These are phyloP conservation scores for Pseudomicrostroma phylloplanum DNA, from an alignment of 1,284 basidiomycete genomes.

Conservation along the genomic window DNA sequence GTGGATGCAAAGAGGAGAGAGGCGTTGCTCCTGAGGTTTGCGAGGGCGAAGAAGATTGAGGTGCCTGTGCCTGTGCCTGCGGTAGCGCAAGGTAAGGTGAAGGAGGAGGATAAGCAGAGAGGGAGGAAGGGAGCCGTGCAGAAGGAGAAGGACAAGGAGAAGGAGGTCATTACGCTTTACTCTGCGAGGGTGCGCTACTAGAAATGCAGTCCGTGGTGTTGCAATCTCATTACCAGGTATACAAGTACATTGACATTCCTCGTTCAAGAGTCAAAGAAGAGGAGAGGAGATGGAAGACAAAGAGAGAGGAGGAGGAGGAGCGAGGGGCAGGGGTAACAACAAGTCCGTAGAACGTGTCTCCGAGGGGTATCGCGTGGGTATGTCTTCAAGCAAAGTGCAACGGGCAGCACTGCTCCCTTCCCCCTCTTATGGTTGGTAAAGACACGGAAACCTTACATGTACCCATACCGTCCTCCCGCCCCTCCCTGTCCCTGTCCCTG, in stretches of 20 bases:
- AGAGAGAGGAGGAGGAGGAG: no score
- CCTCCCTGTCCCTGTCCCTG: not conserved
- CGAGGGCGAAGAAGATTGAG: slow-evolving; percentile 19
- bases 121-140: slow-evolving; percentile 3
- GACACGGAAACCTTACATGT: no score
- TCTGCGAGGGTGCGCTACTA: not conserved
- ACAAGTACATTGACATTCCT: not conserved
- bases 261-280: no score
- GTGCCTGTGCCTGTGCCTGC: slow-evolving; percentile 20
- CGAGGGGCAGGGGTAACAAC: no score
- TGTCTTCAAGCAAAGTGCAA: no score
- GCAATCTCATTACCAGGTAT: not conserved
- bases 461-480: not conserved
- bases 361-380: no score
- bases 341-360: no score
- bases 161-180: not conserved
- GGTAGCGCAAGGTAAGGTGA: slow-evolving; percentile 13
- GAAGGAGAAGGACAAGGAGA: slow-evolving; percentile 19
- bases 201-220: not conserved
- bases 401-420: no score
- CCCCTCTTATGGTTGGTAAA: no score
- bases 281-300: no score
- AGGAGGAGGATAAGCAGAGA: slow-evolving; percentile 18
- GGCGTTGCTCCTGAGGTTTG: slow-evolving; percentile 33
- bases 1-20: slow-evolving; percentile 26